A percentile compares a stretch with the other conserved stretches of the same genome.
Conservation (phyloP, 495 filamentous ascomycete genomes). For the Bathelium albidoporum region DNA sequence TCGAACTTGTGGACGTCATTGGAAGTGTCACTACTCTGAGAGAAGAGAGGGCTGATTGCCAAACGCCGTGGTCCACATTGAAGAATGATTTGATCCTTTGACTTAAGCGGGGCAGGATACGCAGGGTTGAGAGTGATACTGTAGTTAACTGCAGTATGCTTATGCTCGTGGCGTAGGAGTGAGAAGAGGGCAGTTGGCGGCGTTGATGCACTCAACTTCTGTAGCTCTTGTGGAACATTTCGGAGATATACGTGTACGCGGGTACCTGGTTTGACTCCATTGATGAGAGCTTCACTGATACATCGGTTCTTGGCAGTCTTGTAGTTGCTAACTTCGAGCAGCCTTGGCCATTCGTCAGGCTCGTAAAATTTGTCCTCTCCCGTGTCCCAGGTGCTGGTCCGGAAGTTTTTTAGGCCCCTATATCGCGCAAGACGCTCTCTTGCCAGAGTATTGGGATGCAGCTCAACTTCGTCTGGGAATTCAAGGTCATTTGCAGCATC, state of each 20-base stretch:
- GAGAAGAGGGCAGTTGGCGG: slow-evolving; percentile 65
- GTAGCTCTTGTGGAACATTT: slow-evolving; percentile 53
- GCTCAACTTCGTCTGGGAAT: slow-evolving; percentile 94
- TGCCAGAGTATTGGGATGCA: slow-evolving; percentile 77
- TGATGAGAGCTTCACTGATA: slow-evolving; percentile 68
- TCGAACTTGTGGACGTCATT: slow-evolving; percentile 97
- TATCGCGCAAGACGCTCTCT: slow-evolving; percentile 77
- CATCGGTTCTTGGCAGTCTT: slow-evolving; percentile 64
- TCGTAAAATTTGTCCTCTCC: slow-evolving; percentile 75
- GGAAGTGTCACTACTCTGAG: slow-evolving; percentile 66
- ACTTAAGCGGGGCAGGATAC: slow-evolving; percentile 60
- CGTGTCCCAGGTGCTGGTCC: slow-evolving; percentile 77
- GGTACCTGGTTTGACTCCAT: slow-evolving; percentile 73
- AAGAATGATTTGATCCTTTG: slow-evolving; percentile 81
- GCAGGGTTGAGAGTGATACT: slow-evolving; percentile 71
- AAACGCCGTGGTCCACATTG: slow-evolving; percentile 82
- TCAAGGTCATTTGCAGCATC: slow-evolving; percentile 84
- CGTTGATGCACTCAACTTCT: slow-evolving; percentile 42
- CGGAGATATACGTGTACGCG: slow-evolving; percentile 72
- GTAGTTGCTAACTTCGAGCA: slow-evolving; percentile 78
- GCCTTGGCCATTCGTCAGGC: slow-evolving; percentile 77
- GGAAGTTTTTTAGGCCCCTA: slow-evolving; percentile 79
- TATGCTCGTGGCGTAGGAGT: slow-evolving; percentile 87
- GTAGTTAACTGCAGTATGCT: slow-evolving; percentile 76
- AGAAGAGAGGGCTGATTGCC: slow-evolving; percentile 83